phyloP scores from a whole-genome alignment of 192 early-diverging fungal species.

The Entomortierella parvispora region DNA sequence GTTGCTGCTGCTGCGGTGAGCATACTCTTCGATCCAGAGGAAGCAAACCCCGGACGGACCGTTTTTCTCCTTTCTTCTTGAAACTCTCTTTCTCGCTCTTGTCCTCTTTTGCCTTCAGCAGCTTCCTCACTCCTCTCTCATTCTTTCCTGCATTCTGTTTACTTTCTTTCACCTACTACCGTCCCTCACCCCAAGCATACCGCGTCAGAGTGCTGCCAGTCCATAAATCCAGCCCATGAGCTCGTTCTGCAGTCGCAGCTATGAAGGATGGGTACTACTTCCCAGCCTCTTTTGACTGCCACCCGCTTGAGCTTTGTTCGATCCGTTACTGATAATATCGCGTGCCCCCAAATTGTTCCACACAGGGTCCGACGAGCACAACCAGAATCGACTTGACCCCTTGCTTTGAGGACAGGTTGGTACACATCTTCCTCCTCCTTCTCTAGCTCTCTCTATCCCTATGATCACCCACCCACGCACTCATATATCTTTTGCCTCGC shows the following conservation, averaged over 20 bases:
- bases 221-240: neutral
- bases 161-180: too few relatives aligned
- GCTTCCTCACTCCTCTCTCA: neutral
- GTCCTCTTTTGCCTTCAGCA: neutral
- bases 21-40: too few relatives aligned
- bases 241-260: neutral
- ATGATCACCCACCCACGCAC: too few relatives aligned
- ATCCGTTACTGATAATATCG: neutral
- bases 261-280: slow-evolving; percentile 7
- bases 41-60: too few relatives aligned
- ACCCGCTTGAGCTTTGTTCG: too few relatives aligned
- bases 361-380: slow-evolving; percentile 6
- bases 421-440: neutral
- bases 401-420: slow-evolving; percentile 9
- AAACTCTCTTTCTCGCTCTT: neutral
- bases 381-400: neutral
- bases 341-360: neutral
- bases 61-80: neutral
- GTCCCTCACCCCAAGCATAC: too few relatives aligned
- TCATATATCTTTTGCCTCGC: too few relatives aligned
- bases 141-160: neutral
- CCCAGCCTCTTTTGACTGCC: neutral
- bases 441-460: too few relatives aligned
- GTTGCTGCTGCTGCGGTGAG: too few relatives aligned
- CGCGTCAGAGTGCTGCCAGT: too few relatives aligned